Evolutionary conservation across 352 stramenopile species (phyloP), one percentile per base, ranked within the genome.

Genomic region (Pythium rishiriense): DNA sequence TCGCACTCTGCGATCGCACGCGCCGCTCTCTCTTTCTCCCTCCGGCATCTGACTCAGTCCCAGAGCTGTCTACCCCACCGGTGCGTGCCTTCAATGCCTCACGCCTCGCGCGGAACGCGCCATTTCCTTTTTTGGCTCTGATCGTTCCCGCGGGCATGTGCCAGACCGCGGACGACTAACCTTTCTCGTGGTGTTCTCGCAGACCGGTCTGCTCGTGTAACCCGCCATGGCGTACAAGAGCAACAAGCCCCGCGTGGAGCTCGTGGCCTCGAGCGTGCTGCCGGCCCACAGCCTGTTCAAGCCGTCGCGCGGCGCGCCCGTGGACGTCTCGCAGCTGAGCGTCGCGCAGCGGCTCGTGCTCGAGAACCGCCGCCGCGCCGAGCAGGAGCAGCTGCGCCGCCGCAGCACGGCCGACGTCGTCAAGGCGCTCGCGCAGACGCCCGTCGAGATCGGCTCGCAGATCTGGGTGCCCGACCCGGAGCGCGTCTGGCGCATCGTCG

Each of bases 381-480:
- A 83, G 58, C 62, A 70, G 33, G 78, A 75, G 58, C 85, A 75
- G 37, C 72, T 83, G 65, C 85, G 85, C 2, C 79, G 76, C 39
- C 83, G 82, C 70, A 94, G 79, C 72, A 88, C 80, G 50, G 61
- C 76, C 43, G 84, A 96, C 60, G 84, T 93, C 22, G 67, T 88
- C 54, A 73, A 75, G 24, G 74, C 85, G 47, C 75, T 96, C 35
- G 61, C 74, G 58, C 76, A 87, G 55, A 80, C 78, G 57, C 87
- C 87, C 4, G 77, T 94, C 26, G 85, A 94, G 59, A 45, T 92
- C 17, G 87, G 87, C 50, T 69, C 83, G 33, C 84, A 94, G 64
- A 92, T 96, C 60, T 96, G 87, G 87, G 80, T 96, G 58, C 87
- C 87, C 1, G 87, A 96, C 62, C 74, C 79, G 21, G 85, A 94